phyloP scores from a whole-genome alignment of 352 stramenopile species.

The Globisporangium apiculatum region DNA sequence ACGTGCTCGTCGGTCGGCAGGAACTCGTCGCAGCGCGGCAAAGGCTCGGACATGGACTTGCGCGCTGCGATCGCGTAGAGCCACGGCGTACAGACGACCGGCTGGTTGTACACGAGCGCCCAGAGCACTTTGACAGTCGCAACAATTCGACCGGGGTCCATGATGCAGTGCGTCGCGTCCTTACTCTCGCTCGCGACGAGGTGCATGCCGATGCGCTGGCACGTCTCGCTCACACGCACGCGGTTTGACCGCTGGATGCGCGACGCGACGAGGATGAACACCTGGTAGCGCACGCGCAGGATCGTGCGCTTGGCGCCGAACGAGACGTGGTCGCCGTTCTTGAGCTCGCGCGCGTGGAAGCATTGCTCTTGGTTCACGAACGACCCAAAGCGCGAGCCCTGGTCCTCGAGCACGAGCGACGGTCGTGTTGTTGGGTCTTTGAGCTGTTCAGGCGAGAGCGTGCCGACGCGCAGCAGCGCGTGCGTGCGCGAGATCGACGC shows the following conservation, averaged over 20 bases:
- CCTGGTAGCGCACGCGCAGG: slow-evolving; percentile 72
- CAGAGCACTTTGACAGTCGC: slow-evolving; percentile 84
- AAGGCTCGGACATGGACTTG: slow-evolving; percentile 59
- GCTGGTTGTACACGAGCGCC: slow-evolving; percentile 81
- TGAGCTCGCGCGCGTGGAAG: slow-evolving; percentile 34
- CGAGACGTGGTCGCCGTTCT: slow-evolving; percentile 68
- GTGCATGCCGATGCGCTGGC: slow-evolving; percentile 78
- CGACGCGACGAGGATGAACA: slow-evolving; percentile 75
- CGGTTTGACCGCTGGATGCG: slow-evolving; percentile 58
- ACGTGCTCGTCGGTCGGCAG: slow-evolving; percentile 51
- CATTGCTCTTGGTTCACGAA: slow-evolving; percentile 80
- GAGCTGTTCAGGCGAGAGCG: slow-evolving; percentile 53
- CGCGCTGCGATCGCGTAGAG: slow-evolving; percentile 71
- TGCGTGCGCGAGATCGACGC: slow-evolving; percentile 78
- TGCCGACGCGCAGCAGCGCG: slow-evolving; percentile 63
- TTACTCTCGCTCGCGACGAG: slow-evolving; percentile 45
- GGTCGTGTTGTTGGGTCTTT: slow-evolving; percentile 44
- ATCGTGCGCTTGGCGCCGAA: slow-evolving; percentile 82
- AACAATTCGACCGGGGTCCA: slow-evolving; percentile 74
- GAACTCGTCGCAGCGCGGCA: slow-evolving; percentile 74
- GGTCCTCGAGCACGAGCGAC: slow-evolving; percentile 66
- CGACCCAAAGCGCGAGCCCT: slow-evolving; percentile 80
- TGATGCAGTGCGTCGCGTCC: slow-evolving; percentile 79
- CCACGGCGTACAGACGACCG: slow-evolving; percentile 75
- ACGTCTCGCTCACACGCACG: slow-evolving; percentile 59